phyloP scores from a whole-genome alignment of 2,329 filamentous ascomycete species.

The Ophiostoma sp. region DNA sequence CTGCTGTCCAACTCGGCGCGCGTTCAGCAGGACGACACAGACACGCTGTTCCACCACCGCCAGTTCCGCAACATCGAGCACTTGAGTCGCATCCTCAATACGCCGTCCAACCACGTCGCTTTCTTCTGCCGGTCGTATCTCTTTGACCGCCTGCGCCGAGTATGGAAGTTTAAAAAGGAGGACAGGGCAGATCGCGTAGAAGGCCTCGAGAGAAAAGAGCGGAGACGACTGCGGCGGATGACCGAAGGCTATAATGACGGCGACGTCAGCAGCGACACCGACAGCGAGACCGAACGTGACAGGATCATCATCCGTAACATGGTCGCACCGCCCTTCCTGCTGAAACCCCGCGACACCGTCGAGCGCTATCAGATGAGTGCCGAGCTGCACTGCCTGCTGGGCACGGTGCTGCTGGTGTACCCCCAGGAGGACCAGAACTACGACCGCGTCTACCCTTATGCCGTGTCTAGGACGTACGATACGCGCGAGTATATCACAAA shows the following conservation, averaged over 20 bases:
- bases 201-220: background rate
- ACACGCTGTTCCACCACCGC: slow-evolving; percentile 31
- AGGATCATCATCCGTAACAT: background rate
- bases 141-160: slow-evolving; percentile 42
- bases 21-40: slow-evolving; percentile 30
- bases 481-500: slow-evolving; percentile 58
- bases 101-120: slow-evolving; percentile 47
- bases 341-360: slow-evolving; percentile 32
- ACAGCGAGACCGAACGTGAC: background rate
- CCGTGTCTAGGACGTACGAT: slow-evolving; percentile 67
- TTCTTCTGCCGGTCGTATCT: slow-evolving; percentile 62
- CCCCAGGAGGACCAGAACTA: slow-evolving; percentile 32
- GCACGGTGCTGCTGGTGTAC: slow-evolving; percentile 48
- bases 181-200: background rate
- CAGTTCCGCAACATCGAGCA: slow-evolving; percentile 45
- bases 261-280: slow-evolving; percentile 2
- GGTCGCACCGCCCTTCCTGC: slow-evolving; percentile 14
- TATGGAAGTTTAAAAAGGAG: background rate
- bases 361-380: slow-evolving; percentile 57
- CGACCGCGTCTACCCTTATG: slow-evolving; percentile 50
- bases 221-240: background rate
- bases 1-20: slow-evolving; percentile 43
- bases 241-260: background rate
- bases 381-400: slow-evolving; percentile 64
- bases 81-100: slow-evolving; percentile 41